Percentiles rank a stretch among this genome's conserved stretches.
Evolutionary conservation across 2,329 filamentous ascomycete genomes (phyloP).

Genomic region (Penicillium sp.): DNA sequence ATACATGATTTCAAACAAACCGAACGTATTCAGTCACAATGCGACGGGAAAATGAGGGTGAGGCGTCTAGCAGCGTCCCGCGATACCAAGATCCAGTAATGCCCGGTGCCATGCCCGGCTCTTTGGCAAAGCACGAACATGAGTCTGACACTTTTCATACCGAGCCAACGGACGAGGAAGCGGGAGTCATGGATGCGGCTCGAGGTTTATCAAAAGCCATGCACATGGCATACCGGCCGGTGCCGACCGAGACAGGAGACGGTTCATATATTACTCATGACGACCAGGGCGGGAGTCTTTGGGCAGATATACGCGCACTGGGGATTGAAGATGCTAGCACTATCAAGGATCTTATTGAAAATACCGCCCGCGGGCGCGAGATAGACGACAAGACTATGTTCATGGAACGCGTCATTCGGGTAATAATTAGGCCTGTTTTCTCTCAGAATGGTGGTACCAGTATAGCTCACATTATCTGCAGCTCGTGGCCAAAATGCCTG

Average conservation of each 20-base stretch:
- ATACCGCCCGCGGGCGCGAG: constrained; percentile 66
- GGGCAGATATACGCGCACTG: constrained; percentile 63
- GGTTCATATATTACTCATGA: constrained; percentile 60
- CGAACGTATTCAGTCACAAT: no score
- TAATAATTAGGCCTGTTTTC: constrained; percentile 23
- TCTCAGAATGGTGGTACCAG: not conserved
- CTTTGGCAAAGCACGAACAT: no score
- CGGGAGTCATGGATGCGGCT: not conserved
- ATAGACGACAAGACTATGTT: constrained; percentile 77
- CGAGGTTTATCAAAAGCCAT: not conserved
- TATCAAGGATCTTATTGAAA: constrained; percentile 63
- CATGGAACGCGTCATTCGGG: constrained; percentile 72
- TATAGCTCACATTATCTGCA: constrained; percentile 31
- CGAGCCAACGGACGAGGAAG: not conserved
- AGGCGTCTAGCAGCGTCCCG: no score
- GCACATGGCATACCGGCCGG: not conserved
- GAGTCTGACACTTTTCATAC: no score
- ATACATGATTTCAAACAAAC: no score
- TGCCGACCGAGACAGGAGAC: constrained; percentile 65
- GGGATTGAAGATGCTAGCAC: constrained; percentile 65
- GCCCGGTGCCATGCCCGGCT: no score
- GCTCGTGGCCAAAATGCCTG: constrained; percentile 68
- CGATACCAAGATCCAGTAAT: no score
- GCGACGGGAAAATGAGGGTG: no score
- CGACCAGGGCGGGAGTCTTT: constrained; percentile 56